A percentile compares a stretch with the other conserved stretches of the same genome.
Conservation (phyloP, 208 protist species). For the Naegleria lovaniensis region DNA sequence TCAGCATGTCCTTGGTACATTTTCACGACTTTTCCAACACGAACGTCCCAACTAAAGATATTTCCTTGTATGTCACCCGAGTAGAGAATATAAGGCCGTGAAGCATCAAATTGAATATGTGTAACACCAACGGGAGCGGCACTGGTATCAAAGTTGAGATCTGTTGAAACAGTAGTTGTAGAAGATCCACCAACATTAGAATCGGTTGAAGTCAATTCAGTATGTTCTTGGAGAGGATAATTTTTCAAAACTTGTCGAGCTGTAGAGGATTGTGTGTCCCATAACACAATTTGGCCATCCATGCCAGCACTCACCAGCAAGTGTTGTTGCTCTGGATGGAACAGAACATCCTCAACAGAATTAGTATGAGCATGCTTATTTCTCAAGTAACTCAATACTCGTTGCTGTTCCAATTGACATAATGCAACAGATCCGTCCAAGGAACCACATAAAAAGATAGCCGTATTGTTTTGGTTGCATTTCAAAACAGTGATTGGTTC, state of each 20-base stretch:
- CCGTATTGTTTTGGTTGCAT: neutral
- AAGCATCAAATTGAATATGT: neutral
- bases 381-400: neutral
- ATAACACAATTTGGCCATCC: conserved; percentile 57
- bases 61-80: neutral
- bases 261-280: conserved; percentile 50
- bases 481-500: neutral
- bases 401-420: neutral
- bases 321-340: neutral
- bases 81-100: neutral
- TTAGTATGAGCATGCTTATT: neutral
- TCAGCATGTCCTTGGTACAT: neutral
- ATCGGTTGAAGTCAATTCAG: neutral
- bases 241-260: conserved; percentile 56
- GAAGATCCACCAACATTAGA: neutral
- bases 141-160: neutral
- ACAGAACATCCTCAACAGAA: neutral
- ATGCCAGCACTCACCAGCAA: conserved; percentile 55
- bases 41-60: neutral
- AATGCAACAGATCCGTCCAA: neutral
- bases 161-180: neutral
- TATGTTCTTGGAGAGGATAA: neutral
- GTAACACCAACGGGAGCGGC: neutral
- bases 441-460: neutral
- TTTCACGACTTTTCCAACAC: neutral